Evolutionary conservation across 495 filamentous ascomycete species (phyloP).

Genomic region (Penicillium herquei): DNA sequence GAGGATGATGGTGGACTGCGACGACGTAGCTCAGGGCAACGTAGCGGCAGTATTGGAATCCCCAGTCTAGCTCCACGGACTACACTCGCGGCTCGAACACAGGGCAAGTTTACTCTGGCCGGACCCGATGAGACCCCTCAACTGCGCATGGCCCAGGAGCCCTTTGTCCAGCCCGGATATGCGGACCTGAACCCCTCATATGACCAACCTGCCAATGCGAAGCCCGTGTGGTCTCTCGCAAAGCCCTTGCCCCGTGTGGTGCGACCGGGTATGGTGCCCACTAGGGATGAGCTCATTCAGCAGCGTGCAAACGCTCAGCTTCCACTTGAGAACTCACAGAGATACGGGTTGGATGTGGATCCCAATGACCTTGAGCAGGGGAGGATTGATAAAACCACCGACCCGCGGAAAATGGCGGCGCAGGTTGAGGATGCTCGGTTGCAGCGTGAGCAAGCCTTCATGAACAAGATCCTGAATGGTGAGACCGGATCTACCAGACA

Average conservation of each 20-base stretch:
- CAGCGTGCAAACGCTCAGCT: slow-evolving; percentile 27
- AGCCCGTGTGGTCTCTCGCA: slow-evolving; percentile 50
- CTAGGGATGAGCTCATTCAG: slow-evolving; percentile 36
- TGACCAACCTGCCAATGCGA: slow-evolving; percentile 36
- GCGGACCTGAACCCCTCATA: slow-evolving; percentile 46
- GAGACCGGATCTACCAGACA: slow-evolving; percentile 18
- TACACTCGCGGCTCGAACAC: slow-evolving; percentile 30
- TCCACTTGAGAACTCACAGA: slow-evolving; percentile 37
- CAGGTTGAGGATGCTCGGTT: slow-evolving; percentile 43
- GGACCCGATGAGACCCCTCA: slow-evolving; percentile 39
- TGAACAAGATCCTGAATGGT: slow-evolving; percentile 36
- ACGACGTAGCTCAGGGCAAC: slow-evolving; percentile 25
- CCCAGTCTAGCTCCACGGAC: slow-evolving; percentile 31
- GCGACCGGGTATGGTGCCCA: slow-evolving; percentile 45
- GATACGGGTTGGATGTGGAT: slow-evolving; percentile 35
- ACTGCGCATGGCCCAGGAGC: slow-evolving; percentile 34
- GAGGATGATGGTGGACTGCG: slow-evolving; percentile 8
- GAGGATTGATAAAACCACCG: slow-evolving; percentile 26
- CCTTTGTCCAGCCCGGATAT: slow-evolving; percentile 46
- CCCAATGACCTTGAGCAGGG: slow-evolving; percentile 40
- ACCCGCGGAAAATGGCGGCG: slow-evolving; percentile 42
- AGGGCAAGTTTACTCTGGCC: slow-evolving; percentile 38
- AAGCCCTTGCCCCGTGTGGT: slow-evolving; percentile 50
- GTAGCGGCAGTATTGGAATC: slow-evolving; percentile 15
- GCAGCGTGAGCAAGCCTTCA: slow-evolving; percentile 41